A percentile compares a stretch with the other conserved stretches of the same genome.
Evolutionary conservation across 2,329 filamentous ascomycete species (phyloP).

Genomic region (Monosporascus ibericus): DNA sequence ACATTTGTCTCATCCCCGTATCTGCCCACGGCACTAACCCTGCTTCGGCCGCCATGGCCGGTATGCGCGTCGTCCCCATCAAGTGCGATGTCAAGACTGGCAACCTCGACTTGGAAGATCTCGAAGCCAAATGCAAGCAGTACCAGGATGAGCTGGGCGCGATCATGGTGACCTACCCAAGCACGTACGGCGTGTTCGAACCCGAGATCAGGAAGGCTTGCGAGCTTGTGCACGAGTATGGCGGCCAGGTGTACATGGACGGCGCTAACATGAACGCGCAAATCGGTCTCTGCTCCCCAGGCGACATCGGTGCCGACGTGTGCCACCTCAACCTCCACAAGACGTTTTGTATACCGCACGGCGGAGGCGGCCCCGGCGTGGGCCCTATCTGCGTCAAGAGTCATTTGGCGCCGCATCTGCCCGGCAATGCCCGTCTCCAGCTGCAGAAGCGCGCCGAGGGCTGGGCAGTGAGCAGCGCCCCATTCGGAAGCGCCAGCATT

Average conservation of each 20-base stretch:
- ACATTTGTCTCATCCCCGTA: constrained; percentile 90
- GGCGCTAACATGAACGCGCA: constrained; percentile 98
- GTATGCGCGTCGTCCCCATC: constrained; percentile 87
- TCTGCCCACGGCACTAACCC: constrained; percentile 96
- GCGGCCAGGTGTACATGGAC: constrained; percentile 97
- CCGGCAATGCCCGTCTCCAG: constrained; percentile 40
- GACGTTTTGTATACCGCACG: constrained; percentile 97
- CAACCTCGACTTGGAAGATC: constrained; percentile 81
- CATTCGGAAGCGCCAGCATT: constrained; percentile 85
- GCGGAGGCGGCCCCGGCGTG: constrained; percentile 87
- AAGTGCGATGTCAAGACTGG: constrained; percentile 85
- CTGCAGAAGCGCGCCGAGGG: constrained; percentile 20
- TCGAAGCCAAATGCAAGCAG: constrained; percentile 84
- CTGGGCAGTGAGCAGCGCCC: constrained; percentile 70
- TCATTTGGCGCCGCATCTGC: constrained; percentile 71
- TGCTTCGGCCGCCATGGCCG: constrained; percentile 89
- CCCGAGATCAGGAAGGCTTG: constrained; percentile 81
- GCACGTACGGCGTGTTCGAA: constrained; percentile 92
- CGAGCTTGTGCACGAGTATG: constrained; percentile 76
- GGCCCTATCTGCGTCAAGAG: constrained; percentile 88
- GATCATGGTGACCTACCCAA: constrained; percentile 96
- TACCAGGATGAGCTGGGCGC: constrained; percentile 79
- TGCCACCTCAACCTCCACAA: constrained; percentile 98
- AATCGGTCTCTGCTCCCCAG: constrained; percentile 89
- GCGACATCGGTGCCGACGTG: constrained; percentile 91